Evolutionary conservation across 305 asterid species (phyloP).

Genomic region (Fraxinus xanthoxyloides): DNA sequence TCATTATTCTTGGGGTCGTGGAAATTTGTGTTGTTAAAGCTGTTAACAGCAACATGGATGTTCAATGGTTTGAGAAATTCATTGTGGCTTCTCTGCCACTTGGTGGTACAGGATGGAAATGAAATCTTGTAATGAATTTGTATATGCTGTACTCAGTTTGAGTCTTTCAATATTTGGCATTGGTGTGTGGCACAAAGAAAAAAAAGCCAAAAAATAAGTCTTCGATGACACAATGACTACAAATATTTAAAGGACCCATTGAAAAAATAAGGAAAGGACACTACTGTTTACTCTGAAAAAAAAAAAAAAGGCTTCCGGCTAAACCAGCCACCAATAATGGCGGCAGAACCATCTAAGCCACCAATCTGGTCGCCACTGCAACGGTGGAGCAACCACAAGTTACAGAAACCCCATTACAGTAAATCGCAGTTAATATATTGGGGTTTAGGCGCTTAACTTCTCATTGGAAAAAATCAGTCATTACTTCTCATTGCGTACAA

Average conservation of each 20-base stretch:
- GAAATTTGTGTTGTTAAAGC: slow-evolving; percentile 9
- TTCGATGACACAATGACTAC: no score
- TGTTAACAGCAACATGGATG: neutral
- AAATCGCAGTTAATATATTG: neutral
- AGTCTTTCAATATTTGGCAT: neutral
- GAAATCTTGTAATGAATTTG: neutral
- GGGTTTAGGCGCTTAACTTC: no score
- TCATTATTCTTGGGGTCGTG: slow-evolving; percentile 30
- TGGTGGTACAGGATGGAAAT: neutral
- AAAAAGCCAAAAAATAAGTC: neutral
- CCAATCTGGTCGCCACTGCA: neutral
- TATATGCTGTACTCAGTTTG: neutral
- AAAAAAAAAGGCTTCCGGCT: neutral
- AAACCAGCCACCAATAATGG: neutral
- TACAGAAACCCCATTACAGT: neutral
- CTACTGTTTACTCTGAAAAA: neutral
- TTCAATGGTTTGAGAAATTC: neutral
- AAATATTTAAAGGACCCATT: no score
- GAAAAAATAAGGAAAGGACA: neutral
- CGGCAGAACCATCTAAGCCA: neutral
- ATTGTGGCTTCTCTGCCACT: neutral
- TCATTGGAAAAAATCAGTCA: no score
- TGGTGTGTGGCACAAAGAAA: neutral
- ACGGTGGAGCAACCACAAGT: neutral
- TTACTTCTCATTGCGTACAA: neutral